These are phyloP conservation scores for Pythium sukuiense DNA, from an alignment of 352 stramenopile species.

Conservation along the genomic window DNA sequence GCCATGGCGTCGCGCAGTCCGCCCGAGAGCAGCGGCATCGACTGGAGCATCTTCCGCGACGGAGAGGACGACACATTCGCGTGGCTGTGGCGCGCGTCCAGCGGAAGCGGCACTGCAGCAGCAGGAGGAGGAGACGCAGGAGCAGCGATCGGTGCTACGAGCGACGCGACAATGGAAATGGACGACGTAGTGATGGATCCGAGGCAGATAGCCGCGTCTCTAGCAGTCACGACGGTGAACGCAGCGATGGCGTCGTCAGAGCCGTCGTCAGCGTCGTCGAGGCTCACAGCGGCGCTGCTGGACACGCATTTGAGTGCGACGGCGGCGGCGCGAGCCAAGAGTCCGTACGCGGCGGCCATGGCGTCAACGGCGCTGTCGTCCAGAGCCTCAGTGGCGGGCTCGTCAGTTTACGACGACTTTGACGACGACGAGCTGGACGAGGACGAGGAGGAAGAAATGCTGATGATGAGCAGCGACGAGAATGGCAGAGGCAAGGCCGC, in stretches of 20 bases:
- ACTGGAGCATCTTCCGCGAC: conserved; percentile 75
- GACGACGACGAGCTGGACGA: conserved; percentile 37
- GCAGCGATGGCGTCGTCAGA: background rate
- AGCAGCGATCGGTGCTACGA: background rate
- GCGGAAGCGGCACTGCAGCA: conserved; percentile 6
- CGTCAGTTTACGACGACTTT: conserved; percentile 22
- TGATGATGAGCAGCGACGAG: conserved; percentile 17
- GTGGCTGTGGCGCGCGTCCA: conserved; percentile 52
- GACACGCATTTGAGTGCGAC: conserved; percentile 11
- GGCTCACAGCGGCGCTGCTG: conserved; percentile 19
- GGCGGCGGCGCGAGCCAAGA: background rate
- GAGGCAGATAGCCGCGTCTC: conserved; percentile 1
- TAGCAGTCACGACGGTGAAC: background rate
- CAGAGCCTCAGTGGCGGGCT: conserved; percentile 6
- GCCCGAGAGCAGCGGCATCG: conserved; percentile 42
- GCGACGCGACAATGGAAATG: background rate
- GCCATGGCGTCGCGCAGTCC: conserved; percentile 15
- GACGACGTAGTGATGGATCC: background rate
- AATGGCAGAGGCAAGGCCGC: background rate
- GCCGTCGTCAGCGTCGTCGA: background rate
- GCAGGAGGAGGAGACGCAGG: background rate
- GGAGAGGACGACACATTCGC: conserved; percentile 56
- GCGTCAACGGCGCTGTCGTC: conserved; percentile 12
- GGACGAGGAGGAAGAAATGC: conserved; percentile 4
- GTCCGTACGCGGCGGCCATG: conserved; percentile 16